Base-by-base conservation (phyloP, 768 basidiomycete species). In the Hemileccinum impolitum region DNA sequence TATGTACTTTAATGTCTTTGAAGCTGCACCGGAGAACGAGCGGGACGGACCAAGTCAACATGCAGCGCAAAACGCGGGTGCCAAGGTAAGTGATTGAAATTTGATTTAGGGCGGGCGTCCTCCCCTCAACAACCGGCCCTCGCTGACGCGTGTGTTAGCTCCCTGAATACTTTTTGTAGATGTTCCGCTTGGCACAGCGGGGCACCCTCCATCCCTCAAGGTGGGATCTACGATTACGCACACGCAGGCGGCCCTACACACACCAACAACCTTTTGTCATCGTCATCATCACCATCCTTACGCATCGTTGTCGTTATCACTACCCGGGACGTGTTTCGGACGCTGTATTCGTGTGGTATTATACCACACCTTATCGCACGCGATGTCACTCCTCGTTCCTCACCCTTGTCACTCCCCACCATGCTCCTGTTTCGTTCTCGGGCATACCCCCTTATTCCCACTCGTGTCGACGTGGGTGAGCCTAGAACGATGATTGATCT, bases 11-110 rank as follows among this genome's bases (percentile, higher is more conserved):
- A 99, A 98, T 59, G 96, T 98, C 31, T 98, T 99, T 65, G 91
- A 94, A 55, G 96, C 96, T 4, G 96, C 96, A 2, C 96, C 96
- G 5, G 96, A 99, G 70, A 99, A 99, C 65, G 96, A 97, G 60
- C 71, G 88, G 40, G 92, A 95, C 59, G 92, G 92, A 4, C 92
- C 93, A 1, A 81, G 63, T 53, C 87, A 92, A 43, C 28, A 23
- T 23, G 78, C 78, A 11, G 76, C 79, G 7, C 87, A 88, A 64
- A 88, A 74, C 62, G 81, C 77, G 39, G 76, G 77, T 46, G 85
- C 81, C 23, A 90, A 87, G 80, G 90, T 88, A 70, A 37, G 57
- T 54, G 1, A 23, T 47, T 15, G n/a, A 19, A 21, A 2, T 48
- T 18, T 38, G 14, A 12, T 4, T 15, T 18, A 2, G 11, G 41